Base-by-base conservation (phyloP, 305 asterid species). In the Fraxinus baroniana region DNA sequence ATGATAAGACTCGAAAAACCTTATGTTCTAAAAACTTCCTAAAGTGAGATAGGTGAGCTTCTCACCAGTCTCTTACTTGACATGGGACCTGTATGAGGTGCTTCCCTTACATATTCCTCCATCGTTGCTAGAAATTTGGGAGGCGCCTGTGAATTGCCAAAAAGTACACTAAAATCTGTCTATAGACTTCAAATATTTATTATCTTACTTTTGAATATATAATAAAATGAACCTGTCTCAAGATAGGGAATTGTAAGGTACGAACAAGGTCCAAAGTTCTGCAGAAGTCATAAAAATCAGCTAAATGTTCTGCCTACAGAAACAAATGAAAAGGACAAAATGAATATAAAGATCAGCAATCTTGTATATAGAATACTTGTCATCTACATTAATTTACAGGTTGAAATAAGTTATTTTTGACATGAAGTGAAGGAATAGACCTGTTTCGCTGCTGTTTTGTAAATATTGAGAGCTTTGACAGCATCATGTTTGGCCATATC, bases 81-180 rank as follows among this genome's bases (percentile, higher is more conserved):
- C 60, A 83, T 77, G 2, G 91, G 82, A 28, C 90, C 91, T 30
- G 82, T 82, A 78, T 86, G 89, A 30, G 97, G 93, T 66, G 97
- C 97, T 86, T 95, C 98, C 88, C 86, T 93, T 62, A 93, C 87
- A 77, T 94, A 93, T 49, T 95, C 98, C 87, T 95, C 98, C 98
- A 95, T 95, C 3, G 97, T 95, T 81, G 91, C 93, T 64, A 94
- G 91, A 89, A 95, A 95, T n/a, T 97, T 90, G 26, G 93, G 90
- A 3, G 97, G 99, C 44, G 97, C 97, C 98, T 94, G 89, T 30
- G 36, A 26, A 86, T 80, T 80, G 20, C 78, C 0, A 24, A 41
- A 74, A 57, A 79, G 15, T n/a, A 26, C 76, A 10, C 15, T 79
- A 3, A 52, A 77, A 80, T 18, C 62, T 13, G 9, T 18, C 22